Conservation (phyloP, 495 filamentous ascomycete species). For the Margaritispora aquatica region DNA sequence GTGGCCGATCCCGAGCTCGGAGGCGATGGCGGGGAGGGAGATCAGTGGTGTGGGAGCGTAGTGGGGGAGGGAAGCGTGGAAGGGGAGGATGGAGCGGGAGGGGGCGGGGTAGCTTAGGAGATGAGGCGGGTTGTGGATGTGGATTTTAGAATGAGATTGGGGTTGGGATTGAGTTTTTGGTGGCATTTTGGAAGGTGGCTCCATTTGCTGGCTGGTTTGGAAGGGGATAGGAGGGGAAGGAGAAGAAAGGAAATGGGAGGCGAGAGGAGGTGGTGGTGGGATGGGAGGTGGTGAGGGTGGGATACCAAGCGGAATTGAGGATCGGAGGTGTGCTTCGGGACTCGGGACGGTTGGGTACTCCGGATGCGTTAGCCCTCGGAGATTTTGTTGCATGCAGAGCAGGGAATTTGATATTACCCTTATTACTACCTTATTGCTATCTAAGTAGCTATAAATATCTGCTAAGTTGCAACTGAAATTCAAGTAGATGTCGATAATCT, state of each 20-base stretch:
- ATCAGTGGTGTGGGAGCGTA: constrained; percentile 46
- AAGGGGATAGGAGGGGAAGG: too few species aligned
- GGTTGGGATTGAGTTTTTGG: neutral
- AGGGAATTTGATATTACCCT: neutral
- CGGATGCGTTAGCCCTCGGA: neutral
- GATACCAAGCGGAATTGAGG: too few species aligned
- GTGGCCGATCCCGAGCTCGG: constrained; percentile 44
- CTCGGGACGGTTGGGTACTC: neutral
- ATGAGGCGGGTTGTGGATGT: neutral
- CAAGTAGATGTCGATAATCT: too few species aligned
- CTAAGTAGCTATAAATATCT: too few species aligned
- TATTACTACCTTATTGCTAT: neutral
- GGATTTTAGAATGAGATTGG: neutral
- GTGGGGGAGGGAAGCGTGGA: constrained; percentile 46
- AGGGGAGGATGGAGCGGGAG: constrained; percentile 10
- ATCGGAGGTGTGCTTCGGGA: too few species aligned
- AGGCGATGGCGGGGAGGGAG: constrained; percentile 43
- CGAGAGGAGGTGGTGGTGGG: too few species aligned
- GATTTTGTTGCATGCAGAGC: neutral
- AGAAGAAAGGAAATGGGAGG: too few species aligned
- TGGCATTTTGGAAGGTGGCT: neutral
- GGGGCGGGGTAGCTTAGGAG: neutral
- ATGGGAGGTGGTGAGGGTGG: too few species aligned
- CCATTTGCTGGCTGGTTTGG: too few species aligned
- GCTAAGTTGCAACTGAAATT: too few species aligned